Base-by-base conservation (phyloP, 768 basidiomycete genomes). In the Rhodotorula taiwanensis region DNA sequence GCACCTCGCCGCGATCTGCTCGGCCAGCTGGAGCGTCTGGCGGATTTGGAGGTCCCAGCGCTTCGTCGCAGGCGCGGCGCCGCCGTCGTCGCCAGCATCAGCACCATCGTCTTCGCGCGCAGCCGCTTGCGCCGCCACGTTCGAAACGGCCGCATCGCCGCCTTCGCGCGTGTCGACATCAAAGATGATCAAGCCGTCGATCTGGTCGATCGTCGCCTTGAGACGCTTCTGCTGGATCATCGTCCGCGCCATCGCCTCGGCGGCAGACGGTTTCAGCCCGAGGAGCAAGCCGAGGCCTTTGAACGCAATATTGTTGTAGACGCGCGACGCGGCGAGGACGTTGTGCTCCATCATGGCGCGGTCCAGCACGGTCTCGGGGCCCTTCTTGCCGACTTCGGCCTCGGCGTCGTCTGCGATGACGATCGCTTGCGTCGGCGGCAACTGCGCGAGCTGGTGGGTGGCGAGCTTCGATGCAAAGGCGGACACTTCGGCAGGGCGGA, bases 291-390 rank as follows among this genome's bases (percentile, higher is more conserved):
- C 95, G 15, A 98, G 77, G n/a, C 94, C 95, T 31, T 82, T 79
- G 77, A 98, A 98, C 31, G 90, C 89, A 78, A 99, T 95, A 72
- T 97, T 98, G 75, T 89, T 91, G 75, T 98, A 99, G 55, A 98
- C 91, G 72, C 92, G 89, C 5, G 92, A 94, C 75, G 91, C 92
- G 7, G 93, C 91, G 65, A 97, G 83, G 15, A 99, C 81, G 76
- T 99, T 99, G 77, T 99, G 95, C 75, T 99, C 95, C 86, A 98
- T 89, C 50, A 99, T 92, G 10, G 95, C 95, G 50, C 93, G 84
- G 75, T 98, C 95, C 47, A 99, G 81, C 25, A 99, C 93, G 15
- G 93, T 98, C 10, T 89, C 86, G 5, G 95, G 94, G 2, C 92
- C 94, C 45, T 86, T 89, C 66, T 92, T 83, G 47, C 70, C 70